phyloP scores from a whole-genome alignment of 2,329 filamentous ascomycete species.

The Ambrosiella xylebori region DNA sequence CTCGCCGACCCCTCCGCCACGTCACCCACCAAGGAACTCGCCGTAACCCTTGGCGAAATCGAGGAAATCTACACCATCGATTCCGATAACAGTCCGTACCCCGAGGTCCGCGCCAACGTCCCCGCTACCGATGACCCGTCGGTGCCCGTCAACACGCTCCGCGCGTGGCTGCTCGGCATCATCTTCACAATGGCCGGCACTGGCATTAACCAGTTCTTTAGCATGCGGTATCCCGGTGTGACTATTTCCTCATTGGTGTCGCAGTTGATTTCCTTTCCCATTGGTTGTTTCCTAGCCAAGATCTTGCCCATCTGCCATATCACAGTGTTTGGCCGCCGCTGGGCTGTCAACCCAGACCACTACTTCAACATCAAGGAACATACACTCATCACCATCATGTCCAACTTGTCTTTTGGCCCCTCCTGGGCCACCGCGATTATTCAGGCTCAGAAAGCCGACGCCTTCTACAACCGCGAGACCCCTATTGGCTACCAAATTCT shows the following conservation, averaged over 20 bases:
- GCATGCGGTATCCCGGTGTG: constrained; percentile 31
- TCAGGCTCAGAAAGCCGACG: constrained; percentile 26
- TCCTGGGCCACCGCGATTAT: constrained; percentile 25
- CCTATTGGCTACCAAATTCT: constrained; percentile 36
- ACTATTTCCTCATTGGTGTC: constrained; percentile 35
- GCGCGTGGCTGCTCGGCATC: constrained; percentile 40
- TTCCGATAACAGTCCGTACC: constrained; percentile 36
- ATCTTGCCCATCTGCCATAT: constrained; percentile 19
- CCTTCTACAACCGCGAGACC: constrained; percentile 40
- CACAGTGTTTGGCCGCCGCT: constrained; percentile 18
- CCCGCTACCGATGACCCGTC: constrained; percentile 30
- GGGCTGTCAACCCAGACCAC: constrained; percentile 24
- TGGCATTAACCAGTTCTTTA: constrained; percentile 37
- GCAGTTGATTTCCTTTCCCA: constrained; percentile 38
- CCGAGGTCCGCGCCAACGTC: constrained; percentile 24
- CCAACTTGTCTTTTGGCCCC: constrained; percentile 20
- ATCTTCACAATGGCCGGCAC: constrained; percentile 40
- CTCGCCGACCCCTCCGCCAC: background rate
- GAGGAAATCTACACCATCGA: constrained; percentile 4
- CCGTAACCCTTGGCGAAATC: background rate
- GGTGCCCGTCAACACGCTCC: constrained; percentile 37
- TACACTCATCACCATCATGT: constrained; percentile 30
- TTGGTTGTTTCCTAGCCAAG: constrained; percentile 20
- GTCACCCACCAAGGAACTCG: background rate
- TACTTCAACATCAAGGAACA: constrained; percentile 31